A percentile compares a stretch with the other conserved stretches of the same genome.
Evolutionary conservation across 1,139 yeast genomes (phyloP).

Genomic region (Taphrina confusa): DNA sequence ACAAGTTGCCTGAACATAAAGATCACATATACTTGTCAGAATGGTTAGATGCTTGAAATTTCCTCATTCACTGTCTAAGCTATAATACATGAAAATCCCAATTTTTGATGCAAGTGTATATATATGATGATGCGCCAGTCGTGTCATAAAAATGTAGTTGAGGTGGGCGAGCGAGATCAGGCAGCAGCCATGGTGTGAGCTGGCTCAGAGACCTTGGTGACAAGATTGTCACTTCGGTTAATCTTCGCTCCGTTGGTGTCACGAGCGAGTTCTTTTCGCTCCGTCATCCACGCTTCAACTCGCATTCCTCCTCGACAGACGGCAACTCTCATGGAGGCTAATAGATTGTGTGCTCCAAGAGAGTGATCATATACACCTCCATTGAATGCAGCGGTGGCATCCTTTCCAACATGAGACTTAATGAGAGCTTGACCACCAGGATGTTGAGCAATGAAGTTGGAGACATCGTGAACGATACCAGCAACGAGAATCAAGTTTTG

Average conservation of each 20-base stretch:
- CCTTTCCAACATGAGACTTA: constrained; percentile 86
- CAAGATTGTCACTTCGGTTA: constrained; percentile 63
- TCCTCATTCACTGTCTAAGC: no score
- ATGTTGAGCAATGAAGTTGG: constrained; percentile 81
- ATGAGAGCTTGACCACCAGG: constrained; percentile 96
- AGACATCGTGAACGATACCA: constrained; percentile 92
- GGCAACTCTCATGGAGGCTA: constrained; percentile 95
- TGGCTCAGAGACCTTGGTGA: constrained; percentile 47
- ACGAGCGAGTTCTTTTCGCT: constrained; percentile 58
- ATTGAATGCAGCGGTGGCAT: constrained; percentile 94
- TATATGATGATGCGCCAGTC: no score
- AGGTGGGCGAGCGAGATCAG: not conserved
- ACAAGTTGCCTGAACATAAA: no score
- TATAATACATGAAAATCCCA: no score
- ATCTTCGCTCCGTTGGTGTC: constrained; percentile 57
- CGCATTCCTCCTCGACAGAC: constrained; percentile 86
- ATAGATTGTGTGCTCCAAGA: constrained; percentile 93
- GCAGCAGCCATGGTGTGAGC: constrained; percentile 23
- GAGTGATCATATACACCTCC: constrained; percentile 98
- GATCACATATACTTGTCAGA: no score
- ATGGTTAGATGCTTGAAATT: no score
- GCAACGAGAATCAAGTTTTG: constrained; percentile 75
- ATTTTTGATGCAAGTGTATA: no score
- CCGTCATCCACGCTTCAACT: constrained; percentile 63
- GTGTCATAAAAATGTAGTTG: no score